These are phyloP conservation scores for Ophiostoma sp. DNA, from an alignment of 2,329 filamentous ascomycete species.

Conservation along the genomic window DNA sequence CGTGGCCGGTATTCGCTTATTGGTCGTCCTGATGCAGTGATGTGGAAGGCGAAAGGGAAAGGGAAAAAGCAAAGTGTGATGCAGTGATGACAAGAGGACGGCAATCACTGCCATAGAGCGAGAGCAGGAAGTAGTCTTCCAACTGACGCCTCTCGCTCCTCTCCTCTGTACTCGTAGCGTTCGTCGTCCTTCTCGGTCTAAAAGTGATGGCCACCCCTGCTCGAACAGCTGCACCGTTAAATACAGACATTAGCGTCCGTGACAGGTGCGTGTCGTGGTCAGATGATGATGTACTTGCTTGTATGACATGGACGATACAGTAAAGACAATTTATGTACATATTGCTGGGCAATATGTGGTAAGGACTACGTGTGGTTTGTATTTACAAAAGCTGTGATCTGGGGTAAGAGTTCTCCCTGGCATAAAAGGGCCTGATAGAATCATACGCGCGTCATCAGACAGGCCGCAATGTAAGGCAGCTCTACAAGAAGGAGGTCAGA, in stretches of 20 bases:
- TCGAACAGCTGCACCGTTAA: neutral
- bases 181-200: neutral
- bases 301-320: no score
- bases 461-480: no score
- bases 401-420: no score
- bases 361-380: no score
- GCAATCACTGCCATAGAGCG: neutral
- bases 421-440: no score
- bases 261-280: neutral
- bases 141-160: neutral
- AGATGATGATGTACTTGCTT: neutral
- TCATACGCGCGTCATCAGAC: no score
- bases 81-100: neutral
- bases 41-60: no score
- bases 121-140: neutral
- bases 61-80: neutral
- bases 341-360: no score
- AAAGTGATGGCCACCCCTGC: neutral
- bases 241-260: constrained; percentile 5
- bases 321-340: no score
- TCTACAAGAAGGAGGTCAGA: no score
- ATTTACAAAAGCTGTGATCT: no score
- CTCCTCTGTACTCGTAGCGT: no score
- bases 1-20: neutral
- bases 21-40: neutral